Evolutionary conservation across 768 basidiomycete genomes (phyloP).

Genomic region (Xerocomellus intermedius): DNA sequence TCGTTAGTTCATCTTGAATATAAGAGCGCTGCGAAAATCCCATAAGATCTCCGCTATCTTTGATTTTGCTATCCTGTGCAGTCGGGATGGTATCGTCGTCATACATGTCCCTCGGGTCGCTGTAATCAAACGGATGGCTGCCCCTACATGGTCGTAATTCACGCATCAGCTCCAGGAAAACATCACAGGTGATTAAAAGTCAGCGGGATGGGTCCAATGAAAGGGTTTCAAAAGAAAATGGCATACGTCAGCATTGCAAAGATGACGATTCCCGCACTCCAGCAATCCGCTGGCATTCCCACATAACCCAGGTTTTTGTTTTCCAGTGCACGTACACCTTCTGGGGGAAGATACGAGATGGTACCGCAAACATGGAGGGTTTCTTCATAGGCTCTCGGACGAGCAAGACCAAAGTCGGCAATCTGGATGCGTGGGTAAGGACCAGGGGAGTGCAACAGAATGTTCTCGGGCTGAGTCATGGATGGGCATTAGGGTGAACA

Average conservation of each 20-base stretch:
- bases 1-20: conserved; percentile 58
- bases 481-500: not conserved
- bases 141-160: conserved; percentile 45
- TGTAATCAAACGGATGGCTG: conserved; percentile 75
- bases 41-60: conserved; percentile 34
- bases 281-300: conserved; percentile 88
- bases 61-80: conserved; percentile 23
- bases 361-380: conserved; percentile 89
- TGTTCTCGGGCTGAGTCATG: conserved; percentile 70
- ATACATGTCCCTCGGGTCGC: conserved; percentile 24
- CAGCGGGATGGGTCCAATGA: not conserved
- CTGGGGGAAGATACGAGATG: conserved; percentile 81
- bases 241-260: conserved; percentile 84
- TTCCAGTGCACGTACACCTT: conserved; percentile 78
- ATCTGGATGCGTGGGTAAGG: conserved; percentile 82
- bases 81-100: conserved; percentile 7
- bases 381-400: conserved; percentile 74
- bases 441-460: conserved; percentile 74
- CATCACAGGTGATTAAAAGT: not conserved
- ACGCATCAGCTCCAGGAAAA: conserved; percentile 11
- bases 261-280: conserved; percentile 81
- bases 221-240: not conserved
- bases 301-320: conserved; percentile 69
- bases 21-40: conserved; percentile 34
- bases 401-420: conserved; percentile 85